Evolutionary conservation across 495 filamentous ascomycete genomes (phyloP).

Genomic region (Talaromyces liani): DNA sequence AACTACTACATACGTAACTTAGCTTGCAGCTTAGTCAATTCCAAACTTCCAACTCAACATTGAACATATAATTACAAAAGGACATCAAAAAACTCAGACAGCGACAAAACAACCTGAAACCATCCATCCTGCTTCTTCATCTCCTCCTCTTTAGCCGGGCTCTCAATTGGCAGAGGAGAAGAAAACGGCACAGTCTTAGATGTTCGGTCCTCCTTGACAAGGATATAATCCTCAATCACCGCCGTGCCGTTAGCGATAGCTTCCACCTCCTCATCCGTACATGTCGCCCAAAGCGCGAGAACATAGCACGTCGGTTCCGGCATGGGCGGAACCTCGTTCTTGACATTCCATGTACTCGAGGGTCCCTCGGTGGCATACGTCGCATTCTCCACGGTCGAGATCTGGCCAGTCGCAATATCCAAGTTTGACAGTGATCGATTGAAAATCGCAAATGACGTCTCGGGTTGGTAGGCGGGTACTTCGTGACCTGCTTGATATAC

Average conservation of each 20-base stretch:
- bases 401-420: constrained; percentile 51
- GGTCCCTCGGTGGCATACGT: constrained; percentile 44
- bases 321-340: constrained; percentile 29
- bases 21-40: too few relatives aligned
- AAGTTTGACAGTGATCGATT: constrained; percentile 42
- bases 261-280: constrained; percentile 40
- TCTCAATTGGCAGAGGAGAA: not conserved
- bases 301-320: constrained; percentile 42
- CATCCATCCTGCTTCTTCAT: not conserved
- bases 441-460: constrained; percentile 49
- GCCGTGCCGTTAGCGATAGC: constrained; percentile 39
- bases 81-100: not conserved
- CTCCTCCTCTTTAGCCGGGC: not conserved
- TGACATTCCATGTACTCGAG: constrained; percentile 43
- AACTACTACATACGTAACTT: too few relatives aligned
- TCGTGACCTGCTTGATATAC: constrained; percentile 56
- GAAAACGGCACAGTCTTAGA: not conserved
- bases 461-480: constrained; percentile 51
- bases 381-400: constrained; percentile 24
- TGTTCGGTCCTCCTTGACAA: constrained; percentile 32
- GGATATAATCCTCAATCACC: constrained; percentile 41
- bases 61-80: not conserved
- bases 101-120: not conserved
- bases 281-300: constrained; percentile 27
- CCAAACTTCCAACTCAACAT: too few relatives aligned